Percentiles rank a stretch among this genome's conserved stretches.
Conservation (phyloP, 192 early-diverging fungal species). For the Podila verticillata region DNA sequence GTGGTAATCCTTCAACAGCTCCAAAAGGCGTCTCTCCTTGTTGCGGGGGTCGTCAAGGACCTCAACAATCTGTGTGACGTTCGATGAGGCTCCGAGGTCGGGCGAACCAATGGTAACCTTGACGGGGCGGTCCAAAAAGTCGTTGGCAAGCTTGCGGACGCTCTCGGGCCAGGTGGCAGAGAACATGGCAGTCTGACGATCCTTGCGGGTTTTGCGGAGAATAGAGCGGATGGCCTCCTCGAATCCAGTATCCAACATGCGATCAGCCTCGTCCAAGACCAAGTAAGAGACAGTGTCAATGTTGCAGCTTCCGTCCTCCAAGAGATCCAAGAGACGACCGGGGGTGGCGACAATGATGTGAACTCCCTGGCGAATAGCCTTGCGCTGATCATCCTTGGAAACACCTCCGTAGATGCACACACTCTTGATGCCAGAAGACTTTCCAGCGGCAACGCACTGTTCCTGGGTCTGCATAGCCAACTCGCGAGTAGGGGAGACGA, state of each 20-base stretch:
- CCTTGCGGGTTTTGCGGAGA: conserved; percentile 74
- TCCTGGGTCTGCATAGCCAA: conserved; percentile 95
- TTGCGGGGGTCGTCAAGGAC: conserved; percentile 78
- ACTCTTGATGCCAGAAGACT: conserved; percentile 67
- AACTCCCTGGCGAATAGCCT: conserved; percentile 60
- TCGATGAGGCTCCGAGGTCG: conserved; percentile 87
- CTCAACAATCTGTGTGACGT: conserved; percentile 90
- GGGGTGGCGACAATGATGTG: conserved; percentile 95
- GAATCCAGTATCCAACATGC: conserved; percentile 97
- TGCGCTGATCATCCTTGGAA: conserved; percentile 75
- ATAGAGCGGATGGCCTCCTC: conserved; percentile 91
- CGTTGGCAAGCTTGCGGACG: conserved; percentile 86
- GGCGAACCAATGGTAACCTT: conserved; percentile 88
- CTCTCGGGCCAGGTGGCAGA: conserved; percentile 94
- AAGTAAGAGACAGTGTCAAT: conserved; percentile 85
- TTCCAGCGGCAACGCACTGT: conserved; percentile 76
- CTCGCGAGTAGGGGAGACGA: conserved; percentile 96
- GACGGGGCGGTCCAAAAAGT: conserved; percentile 84
- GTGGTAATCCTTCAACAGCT: conserved; percentile 87
- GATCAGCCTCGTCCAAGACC: conserved; percentile 97
- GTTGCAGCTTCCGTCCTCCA: conserved; percentile 83
- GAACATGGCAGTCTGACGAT: conserved; percentile 95
- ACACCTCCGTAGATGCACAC: conserved; percentile 94
- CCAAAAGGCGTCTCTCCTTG: conserved; percentile 80
- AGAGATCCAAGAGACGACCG: conserved; percentile 92